These are phyloP conservation scores for Leccinellum albellum DNA, from an alignment of 768 basidiomycete species.

Conservation along the genomic window DNA sequence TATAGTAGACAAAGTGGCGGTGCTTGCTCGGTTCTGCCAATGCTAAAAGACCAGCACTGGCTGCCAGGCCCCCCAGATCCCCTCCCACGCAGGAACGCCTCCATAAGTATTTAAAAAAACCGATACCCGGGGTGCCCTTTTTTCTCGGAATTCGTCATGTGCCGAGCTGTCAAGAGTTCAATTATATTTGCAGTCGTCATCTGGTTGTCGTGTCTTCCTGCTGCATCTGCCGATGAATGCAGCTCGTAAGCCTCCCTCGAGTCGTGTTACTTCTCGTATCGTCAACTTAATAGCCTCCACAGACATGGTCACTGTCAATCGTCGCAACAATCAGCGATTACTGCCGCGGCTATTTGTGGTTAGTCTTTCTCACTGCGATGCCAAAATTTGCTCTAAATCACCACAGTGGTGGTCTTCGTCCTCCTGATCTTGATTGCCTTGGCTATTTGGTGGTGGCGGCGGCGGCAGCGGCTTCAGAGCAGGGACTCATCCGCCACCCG, in stretches of 20 bases:
- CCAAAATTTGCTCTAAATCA: conserved; percentile 1
- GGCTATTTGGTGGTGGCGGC: conserved; percentile 2
- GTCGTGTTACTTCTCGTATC: not conserved
- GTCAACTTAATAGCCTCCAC: not conserved
- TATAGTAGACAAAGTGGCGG: not conserved
- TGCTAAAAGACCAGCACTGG: not conserved
- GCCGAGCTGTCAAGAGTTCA: not conserved
- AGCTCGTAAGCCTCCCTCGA: conserved; percentile 2
- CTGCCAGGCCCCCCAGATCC: not conserved
- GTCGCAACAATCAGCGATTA: not conserved
- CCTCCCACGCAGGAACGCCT: not conserved
- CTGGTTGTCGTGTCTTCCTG: conserved; percentile 6
- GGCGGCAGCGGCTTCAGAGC: conserved; percentile 3
- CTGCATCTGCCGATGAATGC: conserved; percentile 17
- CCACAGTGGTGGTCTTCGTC: not conserved
- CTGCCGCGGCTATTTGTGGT: conserved; percentile 4
- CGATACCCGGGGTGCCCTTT: no score
- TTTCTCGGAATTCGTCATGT: not conserved
- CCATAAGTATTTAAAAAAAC: not conserved
- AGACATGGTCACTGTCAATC: conserved; percentile 1
- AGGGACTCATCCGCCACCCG: not conserved
- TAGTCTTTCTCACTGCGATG: not conserved
- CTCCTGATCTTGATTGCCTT: not conserved
- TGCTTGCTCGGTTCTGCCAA: not conserved
- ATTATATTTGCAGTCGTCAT: not conserved